Base-by-base conservation (phyloP, 495 filamentous ascomycete species). In the Filosporella fistucella region DNA sequence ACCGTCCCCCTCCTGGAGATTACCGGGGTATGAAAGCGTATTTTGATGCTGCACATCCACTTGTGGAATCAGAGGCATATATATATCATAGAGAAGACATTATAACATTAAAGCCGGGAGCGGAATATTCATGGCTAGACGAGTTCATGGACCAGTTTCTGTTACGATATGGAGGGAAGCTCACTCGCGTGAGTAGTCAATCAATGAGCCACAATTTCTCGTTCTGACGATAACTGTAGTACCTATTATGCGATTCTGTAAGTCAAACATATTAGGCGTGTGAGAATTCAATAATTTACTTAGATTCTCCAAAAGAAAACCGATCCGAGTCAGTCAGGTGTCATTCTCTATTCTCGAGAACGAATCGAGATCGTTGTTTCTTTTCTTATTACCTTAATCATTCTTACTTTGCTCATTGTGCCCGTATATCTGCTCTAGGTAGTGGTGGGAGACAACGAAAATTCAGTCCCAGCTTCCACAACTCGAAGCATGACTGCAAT, bases 91-190 rank as follows among this genome's bases (percentile, higher is more conserved):
- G 59, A 33, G 58, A 66, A 17, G 68, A 70, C 38, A 59, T 68
- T 20, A 59, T 70, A 2, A 59, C 65, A 1, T 45, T 71, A 3
- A 49, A 60, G 25, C 63, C 65, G 4, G 57, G 57, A 14, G 57
- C 63, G 38, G 67, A 67, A 40, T 40, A 45, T 37, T 53, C 62
- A 25, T 68, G 63, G 56, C 60, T 71, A 16, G 65, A 69, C 49
- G 60, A 56, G 13, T 14, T 59, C 0, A 49, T 7, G 29, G 2
- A 35, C 42, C 26, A 22, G 37, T 34, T 42, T 46, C 28, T 39
- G 45, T 29, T 11, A 24, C 25, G 12, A 28, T 4, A n/a, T 12
- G 14, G 14, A 26, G 7, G 22, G 1, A 29, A 35, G 11, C 14
- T 38, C 4, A 20, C 14, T 30, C 21, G n/a, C n/a, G n/a, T n/a